Conservation (phyloP, 352 stramenopile genomes). For the Globisporangium apiculatum region DNA sequence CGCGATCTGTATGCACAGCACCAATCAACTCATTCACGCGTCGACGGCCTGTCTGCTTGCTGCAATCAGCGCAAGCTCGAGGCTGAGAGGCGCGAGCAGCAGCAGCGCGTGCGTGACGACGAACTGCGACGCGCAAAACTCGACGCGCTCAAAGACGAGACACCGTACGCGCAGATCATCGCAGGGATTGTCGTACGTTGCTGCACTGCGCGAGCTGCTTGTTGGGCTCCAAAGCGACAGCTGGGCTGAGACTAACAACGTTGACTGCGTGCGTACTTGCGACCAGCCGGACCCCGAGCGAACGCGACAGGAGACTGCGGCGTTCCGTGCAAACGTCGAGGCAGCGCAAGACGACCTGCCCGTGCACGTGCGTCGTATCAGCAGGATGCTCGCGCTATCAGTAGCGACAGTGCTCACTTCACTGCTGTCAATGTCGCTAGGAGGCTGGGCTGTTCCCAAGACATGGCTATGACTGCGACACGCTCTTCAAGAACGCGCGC, state of each 20-base stretch:
- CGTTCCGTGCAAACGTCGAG: slow-evolving; percentile 62
- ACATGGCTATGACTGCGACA: slow-evolving; percentile 71
- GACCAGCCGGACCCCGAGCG: slow-evolving; percentile 50
- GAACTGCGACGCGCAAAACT: slow-evolving; percentile 33
- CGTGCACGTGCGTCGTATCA: slow-evolving; percentile 26
- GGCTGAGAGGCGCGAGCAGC: slow-evolving; percentile 25
- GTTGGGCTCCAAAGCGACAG: neutral
- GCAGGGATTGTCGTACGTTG: slow-evolving; percentile 40
- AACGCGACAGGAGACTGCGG: slow-evolving; percentile 57
- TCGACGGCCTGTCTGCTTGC: neutral
- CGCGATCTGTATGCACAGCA: no score
- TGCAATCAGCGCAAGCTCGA: slow-evolving; percentile 45
- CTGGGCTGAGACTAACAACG: no score
- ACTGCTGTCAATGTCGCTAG: slow-evolving; percentile 14
- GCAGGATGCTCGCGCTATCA: no score
- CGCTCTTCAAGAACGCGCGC: slow-evolving; percentile 73
- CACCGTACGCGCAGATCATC: slow-evolving; percentile 61
- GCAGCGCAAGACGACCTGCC: slow-evolving; percentile 46
- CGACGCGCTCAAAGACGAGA: slow-evolving; percentile 55
- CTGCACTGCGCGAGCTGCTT: neutral
- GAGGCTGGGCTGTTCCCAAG: slow-evolving; percentile 64
- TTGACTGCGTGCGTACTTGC: neutral
- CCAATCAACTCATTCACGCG: neutral
- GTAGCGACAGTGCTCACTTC: no score
- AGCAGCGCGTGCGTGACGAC: slow-evolving; percentile 21